Base-by-base conservation (phyloP, 805 yeast species). In the Clavispora asparagi region DNA sequence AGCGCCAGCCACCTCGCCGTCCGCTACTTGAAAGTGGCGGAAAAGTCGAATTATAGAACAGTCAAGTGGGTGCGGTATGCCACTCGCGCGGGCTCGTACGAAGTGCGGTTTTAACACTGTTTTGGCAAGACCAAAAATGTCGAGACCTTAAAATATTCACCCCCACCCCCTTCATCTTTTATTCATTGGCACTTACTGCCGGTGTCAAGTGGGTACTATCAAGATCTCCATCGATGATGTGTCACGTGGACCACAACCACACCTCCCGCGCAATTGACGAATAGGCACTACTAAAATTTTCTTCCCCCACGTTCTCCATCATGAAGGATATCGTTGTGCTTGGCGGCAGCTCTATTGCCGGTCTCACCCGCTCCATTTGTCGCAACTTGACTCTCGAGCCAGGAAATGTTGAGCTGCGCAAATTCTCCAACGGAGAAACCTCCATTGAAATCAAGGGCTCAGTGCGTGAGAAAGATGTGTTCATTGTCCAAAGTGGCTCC, bases 381-480 rank as follows among this genome's bases (percentile, higher is more conserved):
- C 76, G 79, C 11, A 83, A 83, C 57, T 70, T 94, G 40, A 83
- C 89, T n/a, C 71, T 90, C 13, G 82, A 82, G 23, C 78, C 81
- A 47, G 91, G 95, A 7, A 71, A 76, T 26, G 87, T 85, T 14
- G 72, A 73, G 40, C 72, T 83, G 47, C 79, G 79, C 49, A 83
- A 83, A 61, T 71, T 71, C 49, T 84, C 92, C 50, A 94, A 94
- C 62, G 99, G 99, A 44, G 99, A 94, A 62, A 91, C 96, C 4
- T 83, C 92, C 27, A 88, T 94, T 48, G 85, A 84, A 46, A 80
- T 94, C 46, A 76, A 77, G 45, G 95, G 90, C 58, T 86, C 96
- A 11, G 98, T 94, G 23, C 78, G 99, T 60, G 98, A 91, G 54
- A 94, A 94, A 66, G 97, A 94, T 63, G 98, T 94, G 7, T 94